Evolutionary conservation across 1,284 basidiomycete genomes (phyloP), one percentile per base, ranked within the genome.

Genomic region (Prillingera fragicola): DNA sequence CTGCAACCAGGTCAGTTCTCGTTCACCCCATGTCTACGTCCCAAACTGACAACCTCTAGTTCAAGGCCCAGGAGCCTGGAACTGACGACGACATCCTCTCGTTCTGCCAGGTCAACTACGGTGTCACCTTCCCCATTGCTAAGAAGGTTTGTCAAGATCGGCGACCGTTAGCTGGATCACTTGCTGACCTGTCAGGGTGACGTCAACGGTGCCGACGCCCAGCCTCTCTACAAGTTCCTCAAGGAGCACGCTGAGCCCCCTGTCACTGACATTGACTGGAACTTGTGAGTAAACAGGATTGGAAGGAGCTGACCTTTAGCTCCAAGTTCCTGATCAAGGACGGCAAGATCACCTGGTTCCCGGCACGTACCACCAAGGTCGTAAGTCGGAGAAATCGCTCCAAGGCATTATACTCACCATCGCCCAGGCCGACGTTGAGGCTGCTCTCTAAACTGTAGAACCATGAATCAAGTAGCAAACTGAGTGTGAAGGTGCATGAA

Each of bases 81-180:
- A 75, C 78, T 23, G 85, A 88, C 58, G 76, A 74, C 15, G 76
- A 77, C 38, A 83, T 90, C 55, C 75, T 75, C 18, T 75, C 63
- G 26, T 69, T 68, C 57, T 69, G 65, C 50, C 64, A 81, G 59
- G 60, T 79, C 52, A 88, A 88, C 73, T 83, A 88, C 62, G 85
- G 85, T 19, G 85, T 89, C 19, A 78, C 77, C 10, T 89, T 89
- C 74, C 84, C 84, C 10, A 74, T 89, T 44, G 85, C 87, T 80
- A 83, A 81, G 71, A 90, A 89, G 64, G 69, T 65, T 36, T 26
- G 73, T 50, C n/a, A 33, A 33, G n/a, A 8, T 33, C 12, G n/a
- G 6, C 26, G n/a, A 28, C 9, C 26, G 26, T 9, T 28, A 28
- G 26, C 27, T 7, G 8, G 15, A 6, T 23, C 14, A 17, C 31